phyloP scores from a whole-genome alignment of 179 eudicot species.

The Patellifolia procumbens region DNA sequence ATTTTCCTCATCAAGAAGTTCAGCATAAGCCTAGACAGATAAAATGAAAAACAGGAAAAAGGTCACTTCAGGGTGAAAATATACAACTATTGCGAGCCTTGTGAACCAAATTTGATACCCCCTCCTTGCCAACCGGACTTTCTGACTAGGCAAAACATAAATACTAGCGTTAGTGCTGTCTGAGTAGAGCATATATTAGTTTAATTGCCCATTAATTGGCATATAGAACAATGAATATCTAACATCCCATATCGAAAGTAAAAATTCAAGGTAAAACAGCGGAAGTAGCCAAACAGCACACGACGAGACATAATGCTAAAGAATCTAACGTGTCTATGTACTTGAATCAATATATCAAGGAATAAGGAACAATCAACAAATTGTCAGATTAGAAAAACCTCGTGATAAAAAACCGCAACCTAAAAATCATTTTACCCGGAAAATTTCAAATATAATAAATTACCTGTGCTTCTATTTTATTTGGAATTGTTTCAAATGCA shows the following conservation, averaged over 20 bases:
- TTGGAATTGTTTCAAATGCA: slow-evolving; percentile 88
- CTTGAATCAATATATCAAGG: too few species aligned
- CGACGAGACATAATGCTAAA: not conserved
- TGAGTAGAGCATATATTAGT: not conserved
- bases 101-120: not conserved
- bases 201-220: not conserved
- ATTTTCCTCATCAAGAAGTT: slow-evolving; percentile 68
- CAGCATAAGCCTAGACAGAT: slow-evolving; percentile 61
- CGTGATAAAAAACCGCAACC: not conserved
- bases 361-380: not conserved
- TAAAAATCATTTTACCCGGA: not conserved
- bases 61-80: not conserved
- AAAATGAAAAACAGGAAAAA: slow-evolving; percentile 8
- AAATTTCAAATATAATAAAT: slow-evolving; percentile 8
- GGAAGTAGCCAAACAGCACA: not conserved
- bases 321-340: too few species aligned
- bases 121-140: not conserved
- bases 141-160: not conserved
- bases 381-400: not conserved
- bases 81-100: slow-evolving; percentile 5
- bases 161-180: not conserved
- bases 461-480: slow-evolving; percentile 89
- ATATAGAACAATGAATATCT: not conserved
- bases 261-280: not conserved
- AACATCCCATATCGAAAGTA: not conserved